Evolutionary conservation across 2,329 filamentous ascomycete species (phyloP).

Genomic region (Monosporascus cannonballus): DNA sequence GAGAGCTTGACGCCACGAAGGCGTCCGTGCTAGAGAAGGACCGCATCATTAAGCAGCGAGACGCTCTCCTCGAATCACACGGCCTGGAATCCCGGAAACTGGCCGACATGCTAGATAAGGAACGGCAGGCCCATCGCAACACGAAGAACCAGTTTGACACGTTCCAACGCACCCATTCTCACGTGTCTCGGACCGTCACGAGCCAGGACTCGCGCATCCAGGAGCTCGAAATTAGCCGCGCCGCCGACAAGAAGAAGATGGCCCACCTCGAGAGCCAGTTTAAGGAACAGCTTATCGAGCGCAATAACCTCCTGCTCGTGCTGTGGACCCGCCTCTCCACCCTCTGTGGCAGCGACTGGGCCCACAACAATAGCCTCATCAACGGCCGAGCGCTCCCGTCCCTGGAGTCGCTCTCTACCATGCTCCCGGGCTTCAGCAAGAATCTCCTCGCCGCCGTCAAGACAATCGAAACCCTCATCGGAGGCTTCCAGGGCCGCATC

Average conservation of each 20-base stretch:
- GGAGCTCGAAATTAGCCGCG: conserved; percentile 77
- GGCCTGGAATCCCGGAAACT: conserved; percentile 81
- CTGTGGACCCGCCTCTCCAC: conserved; percentile 84
- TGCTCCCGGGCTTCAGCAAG: conserved; percentile 82
- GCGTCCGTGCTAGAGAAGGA: conserved; percentile 84
- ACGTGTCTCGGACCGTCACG: conserved; percentile 77
- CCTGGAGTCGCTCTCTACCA: conserved; percentile 77
- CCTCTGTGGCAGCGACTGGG: conserved; percentile 88
- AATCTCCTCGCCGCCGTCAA: conserved; percentile 85
- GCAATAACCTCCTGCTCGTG: conserved; percentile 80
- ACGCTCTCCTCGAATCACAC: conserved; percentile 80
- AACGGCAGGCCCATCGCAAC: conserved; percentile 75
- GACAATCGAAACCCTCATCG: conserved; percentile 74
- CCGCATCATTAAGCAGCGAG: conserved; percentile 80
- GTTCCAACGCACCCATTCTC: conserved; percentile 79
- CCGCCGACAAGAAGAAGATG: conserved; percentile 72
- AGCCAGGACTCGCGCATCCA: conserved; percentile 78
- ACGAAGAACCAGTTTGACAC: conserved; percentile 86
- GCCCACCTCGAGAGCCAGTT: conserved; percentile 70
- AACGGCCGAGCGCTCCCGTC: conserved; percentile 79
- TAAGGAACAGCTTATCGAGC: conserved; percentile 81
- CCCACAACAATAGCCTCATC: conserved; percentile 80
- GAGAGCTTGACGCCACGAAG: conserved; percentile 75
- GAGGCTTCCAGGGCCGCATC: conserved; percentile 72
- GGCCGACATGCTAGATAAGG: conserved; percentile 83